phyloP scores from a whole-genome alignment of 2,329 filamentous ascomycete genomes.

The Cladosporium sp. region DNA sequence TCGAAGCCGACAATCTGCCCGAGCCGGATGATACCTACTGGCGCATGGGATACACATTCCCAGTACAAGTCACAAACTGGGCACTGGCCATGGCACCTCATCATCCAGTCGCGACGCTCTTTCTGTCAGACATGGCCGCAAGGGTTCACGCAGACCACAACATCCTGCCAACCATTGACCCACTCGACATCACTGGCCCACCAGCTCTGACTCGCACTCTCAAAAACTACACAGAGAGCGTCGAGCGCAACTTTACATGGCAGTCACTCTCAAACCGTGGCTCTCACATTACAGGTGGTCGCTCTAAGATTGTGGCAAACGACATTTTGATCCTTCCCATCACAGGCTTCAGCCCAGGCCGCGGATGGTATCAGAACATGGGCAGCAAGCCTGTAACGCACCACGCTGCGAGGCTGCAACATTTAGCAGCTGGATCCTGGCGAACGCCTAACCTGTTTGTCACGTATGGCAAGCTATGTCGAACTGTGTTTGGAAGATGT shows the following conservation, averaged over 20 bases:
- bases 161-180: constrained; percentile 4
- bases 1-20: constrained; percentile 11
- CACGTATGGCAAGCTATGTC: constrained; percentile 12
- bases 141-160: neutral
- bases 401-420: constrained; percentile 4
- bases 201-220: constrained; percentile 6
- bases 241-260: neutral
- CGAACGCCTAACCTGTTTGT: constrained; percentile 5
- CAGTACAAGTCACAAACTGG: constrained; percentile 13
- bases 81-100: constrained; percentile 11
- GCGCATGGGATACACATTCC: constrained; percentile 13
- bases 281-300: neutral
- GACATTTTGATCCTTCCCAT: constrained; percentile 12
- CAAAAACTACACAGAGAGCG: neutral
- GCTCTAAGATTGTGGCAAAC: constrained; percentile 2
- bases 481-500: constrained; percentile 10
- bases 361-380: constrained; percentile 12
- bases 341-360: constrained; percentile 13
- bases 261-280: constrained; percentile 2
- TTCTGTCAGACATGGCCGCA: neutral
- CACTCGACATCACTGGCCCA: constrained; percentile 12
- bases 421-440: constrained; percentile 11
- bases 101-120: neutral
- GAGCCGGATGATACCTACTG: constrained; percentile 12
- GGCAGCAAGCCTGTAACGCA: constrained; percentile 4